Base-by-base conservation (phyloP, 345 rosid species). In the Zanthoxylum bungeanum region DNA sequence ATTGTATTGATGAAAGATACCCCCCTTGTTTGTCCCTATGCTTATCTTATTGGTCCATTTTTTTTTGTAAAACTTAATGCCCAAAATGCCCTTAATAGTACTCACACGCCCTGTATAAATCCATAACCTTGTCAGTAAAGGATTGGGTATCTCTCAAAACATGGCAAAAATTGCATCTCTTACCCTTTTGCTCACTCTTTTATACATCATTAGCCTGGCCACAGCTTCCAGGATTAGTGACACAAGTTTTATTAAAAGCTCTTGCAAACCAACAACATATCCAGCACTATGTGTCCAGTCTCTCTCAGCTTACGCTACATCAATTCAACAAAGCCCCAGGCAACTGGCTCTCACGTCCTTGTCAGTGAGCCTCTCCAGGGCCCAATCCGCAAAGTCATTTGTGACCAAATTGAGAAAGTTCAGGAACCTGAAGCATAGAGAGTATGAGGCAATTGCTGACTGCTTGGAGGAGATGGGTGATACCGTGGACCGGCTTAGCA, bases 311-410 rank as follows among this genome's bases (percentile, higher is more conserved):
- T 89, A 79, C 31, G 90, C 98, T 56, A 58, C 75, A 60, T 19
- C 82, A 24, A 89, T 92, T 72, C 85, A 80, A 9, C 73, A 74
- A 37, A 94, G 86, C 78, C 98, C 83, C 0, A 68, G 71, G 53
- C 87, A 89, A 30, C 47, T 94, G 73, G 91, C 89, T 25, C 83
- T 79, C 58, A 83, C 93, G 0, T 93, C 98, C 67, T 75, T 94
- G 75, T 62, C 85, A 6, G 91, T 89, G 28, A 94, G 96, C 80
- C 44, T 83, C 0, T 61, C 56, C 70, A 76, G 78, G 69, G 95
- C 93, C 1, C 79, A 80, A 56, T 75, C 82, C 68, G 72, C 97
- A 4, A 78, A 75, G 66, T 71, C 75, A 36, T 92, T 82, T 30
- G 92, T 92, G 39, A 70, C 79, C 63, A 84, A 79, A 60, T 42